Conservation (phyloP, 345 rosid species). For the Turnera subulata region DNA sequence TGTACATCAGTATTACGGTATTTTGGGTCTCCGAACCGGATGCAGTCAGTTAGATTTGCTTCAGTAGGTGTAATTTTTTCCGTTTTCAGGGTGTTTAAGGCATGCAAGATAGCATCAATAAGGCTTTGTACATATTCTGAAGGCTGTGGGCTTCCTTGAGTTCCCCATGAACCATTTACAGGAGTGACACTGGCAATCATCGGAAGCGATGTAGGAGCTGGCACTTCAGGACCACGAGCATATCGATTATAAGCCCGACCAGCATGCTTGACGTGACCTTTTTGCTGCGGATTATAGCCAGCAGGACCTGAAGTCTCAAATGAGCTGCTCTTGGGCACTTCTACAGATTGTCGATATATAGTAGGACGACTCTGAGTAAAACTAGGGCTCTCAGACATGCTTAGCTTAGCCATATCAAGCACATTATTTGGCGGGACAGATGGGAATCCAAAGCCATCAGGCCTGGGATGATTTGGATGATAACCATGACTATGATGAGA, state of each 20-base stretch:
- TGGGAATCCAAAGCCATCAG: conserved; percentile 36
- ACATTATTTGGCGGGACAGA: conserved; percentile 28
- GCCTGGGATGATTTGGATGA: conserved; percentile 39
- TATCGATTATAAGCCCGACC: conserved; percentile 30
- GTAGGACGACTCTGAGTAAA: conserved; percentile 35
- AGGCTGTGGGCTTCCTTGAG: conserved; percentile 48
- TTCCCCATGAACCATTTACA: conserved; percentile 43
- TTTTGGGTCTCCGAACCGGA: conserved; percentile 65
- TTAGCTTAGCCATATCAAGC: conserved; percentile 50
- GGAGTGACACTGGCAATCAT: conserved; percentile 20
- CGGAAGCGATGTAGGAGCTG: conserved; percentile 22
- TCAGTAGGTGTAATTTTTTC: conserved; percentile 73
- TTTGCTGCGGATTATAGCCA: conserved; percentile 28
- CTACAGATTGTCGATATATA: conserved; percentile 34
- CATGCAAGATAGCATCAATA: conserved; percentile 64
- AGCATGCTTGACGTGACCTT: conserved; percentile 18
- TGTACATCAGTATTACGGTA: conserved; percentile 50
- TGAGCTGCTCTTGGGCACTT: conserved; percentile 35
- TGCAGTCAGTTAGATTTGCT: conserved; percentile 67
- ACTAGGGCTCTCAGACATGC: conserved; percentile 34
- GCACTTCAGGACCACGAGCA: conserved; percentile 28
- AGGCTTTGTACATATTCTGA: conserved; percentile 73
- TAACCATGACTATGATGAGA: conserved; percentile 20
- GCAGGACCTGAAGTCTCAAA: conserved; percentile 23
- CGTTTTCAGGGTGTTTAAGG: conserved; percentile 59